These are phyloP conservation scores for Pleomassaria siparia DNA, from an alignment of 2,329 filamentous ascomycete genomes.

Conservation along the genomic window DNA sequence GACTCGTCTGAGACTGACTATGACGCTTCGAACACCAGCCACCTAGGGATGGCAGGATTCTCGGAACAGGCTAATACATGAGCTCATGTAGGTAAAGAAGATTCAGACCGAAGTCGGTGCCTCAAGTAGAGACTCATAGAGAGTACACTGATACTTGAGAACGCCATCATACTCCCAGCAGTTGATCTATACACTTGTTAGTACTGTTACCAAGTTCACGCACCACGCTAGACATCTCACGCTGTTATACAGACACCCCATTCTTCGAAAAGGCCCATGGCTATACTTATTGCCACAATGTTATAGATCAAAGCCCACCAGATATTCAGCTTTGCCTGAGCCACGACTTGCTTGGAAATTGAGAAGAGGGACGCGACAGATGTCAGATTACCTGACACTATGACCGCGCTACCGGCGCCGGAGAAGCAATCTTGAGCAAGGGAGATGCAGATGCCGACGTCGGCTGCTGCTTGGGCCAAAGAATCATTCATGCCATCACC, in stretches of 20 bases:
- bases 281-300: conserved; percentile 5
- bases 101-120: no score
- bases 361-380: conserved; percentile 4
- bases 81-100: no score
- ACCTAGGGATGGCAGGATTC: no score
- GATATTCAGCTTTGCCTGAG: conserved; percentile 2
- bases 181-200: no score
- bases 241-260: neutral
- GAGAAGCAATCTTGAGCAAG: conserved; percentile 7
- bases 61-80: no score
- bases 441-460: conserved; percentile 8
- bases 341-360: conserved; percentile 1
- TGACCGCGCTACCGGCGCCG: conserved; percentile 4
- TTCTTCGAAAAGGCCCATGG: conserved; percentile 1
- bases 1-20: no score
- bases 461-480: conserved; percentile 6
- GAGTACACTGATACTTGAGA: no score
- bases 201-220: no score
- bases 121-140: no score
- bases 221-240: no score
- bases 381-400: conserved; percentile 6
- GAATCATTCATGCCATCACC: conserved; percentile 10
- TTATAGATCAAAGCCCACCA: conserved; percentile 7
- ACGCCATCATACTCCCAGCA: no score
- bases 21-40: no score